These are phyloP conservation scores for Naganishia sp. DNA, from an alignment of 1,284 basidiomycete species.

Conservation along the genomic window DNA sequence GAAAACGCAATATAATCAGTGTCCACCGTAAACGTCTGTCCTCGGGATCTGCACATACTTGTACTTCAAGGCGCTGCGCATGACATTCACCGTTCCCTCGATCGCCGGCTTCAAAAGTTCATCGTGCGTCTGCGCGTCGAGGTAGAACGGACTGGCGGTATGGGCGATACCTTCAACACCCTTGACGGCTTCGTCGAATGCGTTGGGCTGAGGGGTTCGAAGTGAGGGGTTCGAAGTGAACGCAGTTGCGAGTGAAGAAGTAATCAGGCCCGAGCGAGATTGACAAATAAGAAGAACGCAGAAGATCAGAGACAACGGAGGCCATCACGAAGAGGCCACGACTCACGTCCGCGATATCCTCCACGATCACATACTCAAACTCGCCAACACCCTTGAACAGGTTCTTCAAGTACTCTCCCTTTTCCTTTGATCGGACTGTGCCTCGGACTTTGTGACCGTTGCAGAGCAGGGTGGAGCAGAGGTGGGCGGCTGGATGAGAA, in stretches of 20 bases:
- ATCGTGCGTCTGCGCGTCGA: constrained; percentile 46
- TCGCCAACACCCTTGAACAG: constrained; percentile 59
- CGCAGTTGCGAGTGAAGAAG: no score
- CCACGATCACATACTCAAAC: constrained; percentile 60
- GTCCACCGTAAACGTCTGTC: no score
- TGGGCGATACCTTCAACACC: constrained; percentile 63
- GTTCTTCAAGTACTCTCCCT: constrained; percentile 59
- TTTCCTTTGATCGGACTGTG: constrained; percentile 60
- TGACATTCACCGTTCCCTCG: constrained; percentile 63
- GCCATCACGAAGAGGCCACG: no score
- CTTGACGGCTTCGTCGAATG: constrained; percentile 70
- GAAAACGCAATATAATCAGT: background rate
- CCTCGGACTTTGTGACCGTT: constrained; percentile 58
- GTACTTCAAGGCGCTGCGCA: constrained; percentile 61
- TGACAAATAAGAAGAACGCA: no score
- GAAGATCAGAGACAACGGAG: no score
- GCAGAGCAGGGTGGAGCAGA: constrained; percentile 43
- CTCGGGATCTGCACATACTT: constrained; percentile 50
- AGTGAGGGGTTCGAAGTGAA: no score
- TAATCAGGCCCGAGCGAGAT: no score
- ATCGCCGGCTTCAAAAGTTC: constrained; percentile 66
- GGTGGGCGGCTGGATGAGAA: constrained; percentile 37
- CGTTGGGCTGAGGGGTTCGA: constrained; percentile 64
- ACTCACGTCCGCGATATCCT: constrained; percentile 61
- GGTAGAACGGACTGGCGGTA: constrained; percentile 43